Percentiles rank a stretch among this genome's conserved stretches.
Conservation (phyloP, 2,329 filamentous ascomycete genomes). For the Cladosporium halotolerans region DNA sequence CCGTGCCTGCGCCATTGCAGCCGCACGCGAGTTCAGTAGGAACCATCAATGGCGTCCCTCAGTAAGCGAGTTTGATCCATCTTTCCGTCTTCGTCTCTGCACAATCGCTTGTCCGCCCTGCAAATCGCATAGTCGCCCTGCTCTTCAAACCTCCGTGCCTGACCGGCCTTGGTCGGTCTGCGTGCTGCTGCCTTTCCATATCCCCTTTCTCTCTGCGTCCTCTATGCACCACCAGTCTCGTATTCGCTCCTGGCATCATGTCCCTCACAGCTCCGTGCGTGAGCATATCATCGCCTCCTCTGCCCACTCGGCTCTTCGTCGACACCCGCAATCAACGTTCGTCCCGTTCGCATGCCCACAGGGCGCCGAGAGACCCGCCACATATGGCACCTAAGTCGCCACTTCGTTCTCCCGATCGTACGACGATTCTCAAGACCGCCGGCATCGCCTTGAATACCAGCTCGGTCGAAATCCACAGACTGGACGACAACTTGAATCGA, state of each 20-base stretch:
- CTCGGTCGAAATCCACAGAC: constrained; percentile 21
- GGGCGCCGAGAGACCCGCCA: background rate
- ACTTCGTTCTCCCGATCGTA: constrained; percentile 16
- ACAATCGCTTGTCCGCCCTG: background rate
- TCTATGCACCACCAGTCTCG: background rate
- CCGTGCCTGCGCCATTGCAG: background rate
- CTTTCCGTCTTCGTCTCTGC: background rate
- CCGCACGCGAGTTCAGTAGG: constrained; percentile 1
- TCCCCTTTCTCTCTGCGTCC: background rate
- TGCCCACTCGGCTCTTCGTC: background rate
- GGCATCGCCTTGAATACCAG: constrained; percentile 22
- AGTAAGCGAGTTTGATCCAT: constrained; percentile 11
- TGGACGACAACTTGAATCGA: constrained; percentile 31
- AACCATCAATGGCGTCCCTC: constrained; percentile 7
- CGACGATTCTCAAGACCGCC: constrained; percentile 21
- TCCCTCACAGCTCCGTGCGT: constrained; percentile 6
- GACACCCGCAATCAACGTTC: background rate
- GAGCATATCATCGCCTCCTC: constrained; percentile 5
- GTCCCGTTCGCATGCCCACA: constrained; percentile 13
- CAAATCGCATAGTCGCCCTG: background rate
- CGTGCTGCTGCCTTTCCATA: background rate
- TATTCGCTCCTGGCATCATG: background rate
- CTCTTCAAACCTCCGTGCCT: background rate
- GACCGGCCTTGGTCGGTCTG: background rate
- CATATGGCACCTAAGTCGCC: constrained; percentile 12